Conservation (phyloP, 768 basidiomycete genomes). For the Suillus brevipes region DNA sequence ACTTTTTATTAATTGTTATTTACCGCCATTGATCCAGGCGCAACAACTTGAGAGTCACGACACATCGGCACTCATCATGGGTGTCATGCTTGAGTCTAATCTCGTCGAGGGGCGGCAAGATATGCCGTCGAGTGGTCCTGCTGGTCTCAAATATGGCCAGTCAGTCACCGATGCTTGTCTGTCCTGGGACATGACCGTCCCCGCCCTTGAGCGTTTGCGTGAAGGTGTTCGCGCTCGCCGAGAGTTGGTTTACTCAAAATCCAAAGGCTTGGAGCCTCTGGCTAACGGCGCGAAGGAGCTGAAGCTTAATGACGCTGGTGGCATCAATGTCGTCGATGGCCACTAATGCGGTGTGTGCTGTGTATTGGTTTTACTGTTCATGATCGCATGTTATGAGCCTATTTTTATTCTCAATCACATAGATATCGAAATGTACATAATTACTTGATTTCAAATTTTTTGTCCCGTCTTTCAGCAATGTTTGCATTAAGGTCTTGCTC, state of each 20-base stretch:
- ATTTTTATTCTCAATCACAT: neutral
- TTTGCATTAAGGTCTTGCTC: neutral
- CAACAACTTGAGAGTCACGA: slow-evolving; percentile 71
- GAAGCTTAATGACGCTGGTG: slow-evolving; percentile 17
- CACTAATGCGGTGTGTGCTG: neutral
- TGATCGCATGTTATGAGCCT: neutral
- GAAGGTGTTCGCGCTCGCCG: slow-evolving; percentile 82
- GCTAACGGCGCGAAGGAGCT: slow-evolving; percentile 10
- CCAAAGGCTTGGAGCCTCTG: slow-evolving; percentile 14
- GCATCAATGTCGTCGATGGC: slow-evolving; percentile 8
- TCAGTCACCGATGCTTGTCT: slow-evolving; percentile 90
- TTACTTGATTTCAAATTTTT: neutral
- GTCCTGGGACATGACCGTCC: slow-evolving; percentile 86
- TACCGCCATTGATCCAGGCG: slow-evolving; percentile 45
- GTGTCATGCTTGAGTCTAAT: slow-evolving; percentile 96
- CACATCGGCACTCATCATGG: slow-evolving; percentile 76
- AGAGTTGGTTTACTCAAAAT: slow-evolving; percentile 41
- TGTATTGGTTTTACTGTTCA: neutral
- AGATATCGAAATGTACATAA: neutral
- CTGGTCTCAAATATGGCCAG: slow-evolving; percentile 77
- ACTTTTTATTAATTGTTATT: slow-evolving; percentile 14
- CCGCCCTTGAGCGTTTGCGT: slow-evolving; percentile 80
- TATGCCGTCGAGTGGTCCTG: slow-evolving; percentile 70
- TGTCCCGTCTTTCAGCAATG: neutral
- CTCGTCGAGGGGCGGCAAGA: slow-evolving; percentile 86